Evolutionary conservation across 139 green algal genomes (phyloP), one percentile per base, ranked within the genome.

Genomic region (Tetraselmis striata): DNA sequence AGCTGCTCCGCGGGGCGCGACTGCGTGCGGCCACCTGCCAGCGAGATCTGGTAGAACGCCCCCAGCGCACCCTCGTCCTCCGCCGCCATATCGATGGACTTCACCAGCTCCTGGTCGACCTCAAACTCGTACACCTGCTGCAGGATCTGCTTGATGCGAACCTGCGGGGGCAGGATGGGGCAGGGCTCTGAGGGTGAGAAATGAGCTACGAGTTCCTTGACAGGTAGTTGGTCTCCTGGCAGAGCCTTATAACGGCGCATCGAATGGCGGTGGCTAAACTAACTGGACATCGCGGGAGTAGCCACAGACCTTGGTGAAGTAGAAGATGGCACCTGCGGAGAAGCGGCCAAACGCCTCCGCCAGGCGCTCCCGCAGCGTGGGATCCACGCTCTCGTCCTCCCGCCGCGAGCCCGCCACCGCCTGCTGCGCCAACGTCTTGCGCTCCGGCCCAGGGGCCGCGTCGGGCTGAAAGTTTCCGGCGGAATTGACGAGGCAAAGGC

Each of bases 61-160:
- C 29, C 76, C 76, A 79, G 18, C 29, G 76, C 76, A 31, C 29
- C 29, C 29, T 79, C 22, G 29, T 79, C 29, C 18, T 45, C 18
- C 29, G 76, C 76, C 29, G 76, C 29, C 76, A 45, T 31, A 79
- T 18, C 29, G 29, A 79, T 79, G 11, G 76, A 79, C 29, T 22
- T 31, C 29, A 79, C 76, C 76, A 79, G 76, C 29, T 31, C 29
- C 76, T 79, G 11, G 29, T 79, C 76, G 11, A 79, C 29, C 29
- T 31, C 29, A 22, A n/a, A 45, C 29, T 31, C 29, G 22, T 79
- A 79, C 29, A 79, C 76, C 29, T 31, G 29, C 18, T 79, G 29
- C 76, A 79, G 76, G 29, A 79, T 31, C 29, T 79, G 76, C 76
- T 79, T 79, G 5, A 79, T 31, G 29, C 76, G 29, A 5, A 31